Percentiles rank a stretch among this genome's conserved stretches.
Conservation (phyloP, 2,329 filamentous ascomycete genomes). For the Colletotrichum orchidophilum region DNA sequence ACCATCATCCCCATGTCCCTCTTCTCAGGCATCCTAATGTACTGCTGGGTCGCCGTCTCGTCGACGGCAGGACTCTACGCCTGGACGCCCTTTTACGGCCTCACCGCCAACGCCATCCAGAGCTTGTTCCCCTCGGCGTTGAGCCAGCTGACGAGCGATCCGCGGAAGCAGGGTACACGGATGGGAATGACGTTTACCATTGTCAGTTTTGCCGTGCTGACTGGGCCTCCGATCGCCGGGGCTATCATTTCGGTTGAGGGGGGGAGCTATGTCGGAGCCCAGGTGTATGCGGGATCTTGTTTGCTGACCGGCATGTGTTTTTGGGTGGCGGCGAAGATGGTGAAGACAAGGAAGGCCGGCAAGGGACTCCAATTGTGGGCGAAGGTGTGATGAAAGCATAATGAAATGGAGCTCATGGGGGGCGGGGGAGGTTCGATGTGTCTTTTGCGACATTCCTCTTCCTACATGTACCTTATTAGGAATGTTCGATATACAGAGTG, state of each 20-base stretch:
- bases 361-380: slow-evolving; percentile 45
- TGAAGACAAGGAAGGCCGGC: slow-evolving; percentile 48
- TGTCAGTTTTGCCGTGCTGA: slow-evolving; percentile 62
- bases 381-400: slow-evolving; percentile 46
- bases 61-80: slow-evolving; percentile 62
- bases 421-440: neutral
- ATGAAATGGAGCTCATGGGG: neutral
- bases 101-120: slow-evolving; percentile 71
- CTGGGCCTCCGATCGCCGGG: slow-evolving; percentile 61
- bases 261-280: slow-evolving; percentile 57
- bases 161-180: slow-evolving; percentile 60
- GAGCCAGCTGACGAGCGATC: slow-evolving; percentile 62
- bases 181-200: slow-evolving; percentile 69
- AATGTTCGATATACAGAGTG: accelerated
- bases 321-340: slow-evolving; percentile 49
- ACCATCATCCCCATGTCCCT: slow-evolving; percentile 60
- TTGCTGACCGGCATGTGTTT: slow-evolving; percentile 53
- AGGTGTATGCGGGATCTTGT: slow-evolving; percentile 56
- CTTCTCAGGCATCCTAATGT: slow-evolving; percentile 54
- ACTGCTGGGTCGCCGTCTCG: slow-evolving; percentile 68
- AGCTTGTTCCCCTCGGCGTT: slow-evolving; percentile 72
- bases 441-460: neutral
- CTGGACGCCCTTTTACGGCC: slow-evolving; percentile 72
- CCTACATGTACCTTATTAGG: too few species aligned
- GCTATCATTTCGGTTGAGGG: slow-evolving; percentile 54